Conservation (phyloP, 768 basidiomycete species). For the Cystobasidiopsis lactophilus region DNA sequence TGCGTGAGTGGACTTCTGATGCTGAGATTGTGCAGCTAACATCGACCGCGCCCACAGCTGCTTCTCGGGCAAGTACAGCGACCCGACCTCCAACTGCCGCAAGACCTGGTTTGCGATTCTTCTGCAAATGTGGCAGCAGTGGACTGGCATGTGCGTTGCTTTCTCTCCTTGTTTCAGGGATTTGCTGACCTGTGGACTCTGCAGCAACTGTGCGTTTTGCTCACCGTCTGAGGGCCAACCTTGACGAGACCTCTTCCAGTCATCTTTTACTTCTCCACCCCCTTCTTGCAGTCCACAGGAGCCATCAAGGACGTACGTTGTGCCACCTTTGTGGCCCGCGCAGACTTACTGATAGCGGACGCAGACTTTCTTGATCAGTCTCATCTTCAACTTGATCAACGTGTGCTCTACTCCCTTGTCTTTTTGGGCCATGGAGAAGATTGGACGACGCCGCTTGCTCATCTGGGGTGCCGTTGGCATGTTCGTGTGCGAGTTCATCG, state of each 20-base stretch:
- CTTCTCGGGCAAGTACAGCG: slow-evolving; percentile 34
- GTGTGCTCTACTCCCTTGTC: slow-evolving; percentile 52
- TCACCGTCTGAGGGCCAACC: too few relatives aligned
- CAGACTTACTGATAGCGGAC: too few relatives aligned
- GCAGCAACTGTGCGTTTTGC: too few relatives aligned
- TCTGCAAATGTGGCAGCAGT: slow-evolving; percentile 54
- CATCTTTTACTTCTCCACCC: slow-evolving; percentile 31
- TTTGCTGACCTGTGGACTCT: too few relatives aligned
- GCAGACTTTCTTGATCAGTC: slow-evolving; percentile 17
- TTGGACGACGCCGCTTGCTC: slow-evolving; percentile 53
- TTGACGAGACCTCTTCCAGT: too few relatives aligned
- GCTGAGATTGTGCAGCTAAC: slow-evolving; percentile 33
- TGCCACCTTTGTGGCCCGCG: too few relatives aligned
- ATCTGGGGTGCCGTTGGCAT: slow-evolving; percentile 50
- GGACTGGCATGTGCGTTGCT: slow-evolving; percentile 31
- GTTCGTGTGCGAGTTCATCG: slow-evolving; percentile 63
- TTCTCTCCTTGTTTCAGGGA: not conserved
- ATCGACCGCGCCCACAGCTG: slow-evolving; percentile 46
- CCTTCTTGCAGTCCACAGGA: slow-evolving; percentile 16
- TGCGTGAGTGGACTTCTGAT: slow-evolving; percentile 31
- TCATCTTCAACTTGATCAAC: slow-evolving; percentile 28
- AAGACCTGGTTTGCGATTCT: slow-evolving; percentile 65
- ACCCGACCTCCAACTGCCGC: slow-evolving; percentile 34
- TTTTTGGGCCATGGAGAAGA: slow-evolving; percentile 56
- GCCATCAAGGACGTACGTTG: slow-evolving; percentile 13